These are phyloP conservation scores for Clarireedia hainanense DNA, from an alignment of 2,329 filamentous ascomycete species.

Conservation along the genomic window DNA sequence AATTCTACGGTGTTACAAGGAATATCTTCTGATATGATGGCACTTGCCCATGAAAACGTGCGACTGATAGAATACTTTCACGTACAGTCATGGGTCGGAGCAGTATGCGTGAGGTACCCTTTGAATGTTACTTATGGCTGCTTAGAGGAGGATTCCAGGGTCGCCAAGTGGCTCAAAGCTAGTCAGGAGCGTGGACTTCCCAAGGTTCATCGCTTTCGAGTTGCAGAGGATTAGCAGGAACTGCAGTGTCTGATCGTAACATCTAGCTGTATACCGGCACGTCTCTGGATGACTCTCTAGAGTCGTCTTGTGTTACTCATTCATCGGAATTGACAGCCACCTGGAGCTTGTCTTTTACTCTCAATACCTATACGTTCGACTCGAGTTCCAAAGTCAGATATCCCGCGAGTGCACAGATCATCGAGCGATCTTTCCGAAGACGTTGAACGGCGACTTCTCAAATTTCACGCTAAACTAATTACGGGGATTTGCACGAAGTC, in stretches of 20 bases:
- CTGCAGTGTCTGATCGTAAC: background rate
- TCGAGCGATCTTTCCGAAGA: no score
- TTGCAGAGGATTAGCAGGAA: background rate
- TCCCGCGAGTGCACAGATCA: no score
- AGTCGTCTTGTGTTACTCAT: background rate
- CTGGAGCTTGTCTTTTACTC: no score
- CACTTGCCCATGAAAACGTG: slow-evolving; percentile 8
- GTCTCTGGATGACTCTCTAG: background rate
- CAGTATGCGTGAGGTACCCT: slow-evolving; percentile 11
- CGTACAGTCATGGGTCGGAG: slow-evolving; percentile 3
- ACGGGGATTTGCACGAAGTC: background rate
- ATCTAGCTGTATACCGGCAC: background rate
- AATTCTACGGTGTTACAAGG: slow-evolving; percentile 7
- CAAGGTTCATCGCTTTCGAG: background rate
- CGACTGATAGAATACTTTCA: slow-evolving; percentile 10
- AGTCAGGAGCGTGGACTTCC: background rate
- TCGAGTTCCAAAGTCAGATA: no score
- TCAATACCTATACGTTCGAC: no score
- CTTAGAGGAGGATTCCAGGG: slow-evolving; percentile 8
- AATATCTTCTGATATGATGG: slow-evolving; percentile 8
- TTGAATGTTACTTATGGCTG: slow-evolving; percentile 12
- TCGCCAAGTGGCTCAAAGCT: slow-evolving; percentile 5
- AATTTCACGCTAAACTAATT: background rate
- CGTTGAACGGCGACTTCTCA: background rate
- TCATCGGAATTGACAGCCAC: no score